Base-by-base conservation (phyloP, 192 early-diverging fungal species). In the Entrophospora sp. region DNA sequence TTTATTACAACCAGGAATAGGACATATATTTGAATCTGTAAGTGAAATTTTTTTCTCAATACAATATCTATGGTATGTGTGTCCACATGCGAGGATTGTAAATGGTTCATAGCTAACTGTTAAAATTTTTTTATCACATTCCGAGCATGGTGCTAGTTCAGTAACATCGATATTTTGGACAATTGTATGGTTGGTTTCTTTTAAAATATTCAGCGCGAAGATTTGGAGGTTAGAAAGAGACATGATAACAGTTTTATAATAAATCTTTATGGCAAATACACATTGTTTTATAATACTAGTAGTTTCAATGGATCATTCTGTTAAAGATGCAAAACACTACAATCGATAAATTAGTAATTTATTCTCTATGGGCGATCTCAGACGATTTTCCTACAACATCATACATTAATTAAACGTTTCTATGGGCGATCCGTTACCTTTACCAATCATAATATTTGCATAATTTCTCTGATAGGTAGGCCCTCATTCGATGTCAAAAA, bases 1-100 rank as follows among this genome's bases (percentile, higher is more conserved):
- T n/a, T 43, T 61, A 28, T 14, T 24, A 61, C 10, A 28, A 42
- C 42, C 10, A 14, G 58, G 24, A 28, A 42, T 42, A 27, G 58
- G 37, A 13, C 58, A 61, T 40, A 13, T 42, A 43, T 32, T 61
- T 28, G 38, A 13, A 14, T 24, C 27, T 14, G 30, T 48, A 6
- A 13, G 42, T 5, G 48, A 4, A 63, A 48, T 28, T 31, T 63
- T 45, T 62, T 63, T 63, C 5, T 63, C 22, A 60, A 38, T 10
- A 18, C 36, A 59, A 18, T 22, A 18, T 4, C 61, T 63, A 34
- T 63, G 61, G 9, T 46, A 48, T 0, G 18, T 12, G 20, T 63
- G 61, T 0, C 44, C 31, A 36, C 61, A 62, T 3, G 3, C 14
- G 14, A 62, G 44, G 0, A 40, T n/a, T 27, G 37, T 42, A 27